Base-by-base conservation (phyloP, 1,284 basidiomycete genomes). In the Pterula multifida region DNA sequence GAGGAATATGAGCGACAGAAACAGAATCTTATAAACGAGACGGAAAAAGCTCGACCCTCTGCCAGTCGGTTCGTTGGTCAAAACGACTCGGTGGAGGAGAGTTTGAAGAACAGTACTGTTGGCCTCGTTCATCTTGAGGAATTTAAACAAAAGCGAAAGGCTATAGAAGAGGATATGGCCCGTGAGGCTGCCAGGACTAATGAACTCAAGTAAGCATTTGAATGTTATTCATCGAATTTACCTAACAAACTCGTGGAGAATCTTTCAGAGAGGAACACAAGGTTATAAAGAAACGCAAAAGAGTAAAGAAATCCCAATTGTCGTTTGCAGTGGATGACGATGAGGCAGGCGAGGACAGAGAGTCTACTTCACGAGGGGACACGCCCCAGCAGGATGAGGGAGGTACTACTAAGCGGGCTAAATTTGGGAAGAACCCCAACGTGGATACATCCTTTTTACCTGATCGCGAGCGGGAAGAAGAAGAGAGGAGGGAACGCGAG, bases 391-490 rank as follows among this genome's bases (percentile, higher is more conserved):
- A 62, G 22, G 61, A 62, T 36, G 60, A 70, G 19, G 73, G 68
- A 35, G 75, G 71, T 22, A 68, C 69, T 6, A 55, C 68, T 4
- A 94, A 93, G 66, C 80, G 82, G 50, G 68, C 76, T 54, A 92
- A 89, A 63, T 79, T 91, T 45, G 79, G 86, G 60, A 98, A 98
- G 72, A 98, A 98, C 59, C 96, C 96, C 0, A 75, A 83, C 48
- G 95, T 98, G 32, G 96, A 98, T 63, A 99, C 96, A 0, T 97
- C 94, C 1, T 99, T 99, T 71, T 75, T 99, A 4, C 96, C 96
- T 0, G 96, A 99, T 65, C 79, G 96, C 24, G 91, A 95, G 26
- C 83, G 96, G 4, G 96, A 99, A 62, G 92, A 95, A 60, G 77
- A 79, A 2, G 95, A 99, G 62, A 79, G 92, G 3, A 76, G 78